Base-by-base conservation (phyloP, 208 protist genomes). In the Trypanosoma scelopori region DNA sequence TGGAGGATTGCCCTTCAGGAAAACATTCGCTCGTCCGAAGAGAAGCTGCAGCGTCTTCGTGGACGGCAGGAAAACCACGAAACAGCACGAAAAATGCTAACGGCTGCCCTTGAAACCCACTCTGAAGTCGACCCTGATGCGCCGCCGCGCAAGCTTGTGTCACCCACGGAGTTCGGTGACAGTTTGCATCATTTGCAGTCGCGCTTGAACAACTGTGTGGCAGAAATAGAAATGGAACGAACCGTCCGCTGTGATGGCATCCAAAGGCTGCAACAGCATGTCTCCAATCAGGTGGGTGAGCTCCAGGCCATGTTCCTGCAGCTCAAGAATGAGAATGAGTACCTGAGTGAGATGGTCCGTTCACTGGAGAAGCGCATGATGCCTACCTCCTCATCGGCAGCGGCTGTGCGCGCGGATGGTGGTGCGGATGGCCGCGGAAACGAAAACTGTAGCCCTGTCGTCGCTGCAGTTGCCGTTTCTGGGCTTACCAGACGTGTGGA, bases 141-240 rank as follows among this genome's bases (percentile, higher is more conserved):
- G 30, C 25, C 20, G 13, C 12, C 6, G 22, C 47, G 13, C 20
- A 23, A 23, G 12, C 1, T 41, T n/a, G n/a, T n/a, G 32, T 32
- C 58, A 1, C 13, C n/a, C 3, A 42, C 32, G 1, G 68, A 64
- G 22, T 53, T 46, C 16, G 59, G 16, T 0, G 58, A 66, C 42
- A 43, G 37, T 5, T 49, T 88, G 20, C 32, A 46, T 35, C 23
- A 7, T 11, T 41, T 84, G 12, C 62, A 84, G 39, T 79, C 77
- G 0, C 74, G 87, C 64, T 48, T 92, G 59, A 74, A 81, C 18
- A 86, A 80, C 18, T 75, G 76, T 20, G 23, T 81, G 28, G 64
- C 80, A 28, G 85, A 92, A 61, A 57, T 95, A 25, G 84, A 91
- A 68, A 77, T 90, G 32, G 89, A 92, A 76, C 81, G 82, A 28